Base-by-base conservation (phyloP, 768 basidiomycete genomes). In the Trametes gibbosa region DNA sequence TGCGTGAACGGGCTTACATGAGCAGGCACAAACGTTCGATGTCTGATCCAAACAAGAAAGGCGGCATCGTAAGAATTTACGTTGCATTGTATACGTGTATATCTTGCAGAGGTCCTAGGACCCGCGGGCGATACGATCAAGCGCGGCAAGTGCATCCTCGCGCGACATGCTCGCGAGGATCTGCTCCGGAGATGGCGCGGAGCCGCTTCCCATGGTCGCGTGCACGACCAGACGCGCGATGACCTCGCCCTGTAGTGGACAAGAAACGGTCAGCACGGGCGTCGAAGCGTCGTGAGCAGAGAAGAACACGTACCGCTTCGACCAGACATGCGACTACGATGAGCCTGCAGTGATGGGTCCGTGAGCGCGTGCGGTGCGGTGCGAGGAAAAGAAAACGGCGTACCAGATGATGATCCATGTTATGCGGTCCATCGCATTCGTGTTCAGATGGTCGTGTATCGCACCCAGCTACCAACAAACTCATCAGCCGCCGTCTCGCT, bases 381-480 rank as follows among this genome's bases (percentile, higher is more conserved):
- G 4, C 29, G 34, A 19, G 2, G 77, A 73, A 77, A 25, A 55
- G 37, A 14, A 29, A 16, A 6, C 5, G 21, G 59, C 65, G 39
- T 64, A 81, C 84, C 84, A 86, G 65, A 87, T 87, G 46, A 87
- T 79, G 61, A 87, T 84, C 84, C 84, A 85, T 2, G 95, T 97
- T 67, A 96, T 94, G 24, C 92, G 81, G 58, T 90, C 88, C 89
- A 95, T 95, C 12, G 90, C 91, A 48, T 81, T 84, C 62, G 90
- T 89, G 67, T 96, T 96, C 52, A 97, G 73, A 67, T 96, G 93
- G 64, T 96, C 92, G 66, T 97, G 95, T 63, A 97, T 95, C 43
- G 90, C 89, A 64, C 92, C 90, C 61, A 95, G 78, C 92, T 95
- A 59, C 2, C 47, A 2, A 3, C 19, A 6, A 2, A 27, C 25